Percentiles rank a stretch among this genome's conserved stretches.
These are phyloP conservation scores for Davidsoniella eucalypti DNA, from an alignment of 2,329 filamentous ascomycete species.

Conservation along the genomic window DNA sequence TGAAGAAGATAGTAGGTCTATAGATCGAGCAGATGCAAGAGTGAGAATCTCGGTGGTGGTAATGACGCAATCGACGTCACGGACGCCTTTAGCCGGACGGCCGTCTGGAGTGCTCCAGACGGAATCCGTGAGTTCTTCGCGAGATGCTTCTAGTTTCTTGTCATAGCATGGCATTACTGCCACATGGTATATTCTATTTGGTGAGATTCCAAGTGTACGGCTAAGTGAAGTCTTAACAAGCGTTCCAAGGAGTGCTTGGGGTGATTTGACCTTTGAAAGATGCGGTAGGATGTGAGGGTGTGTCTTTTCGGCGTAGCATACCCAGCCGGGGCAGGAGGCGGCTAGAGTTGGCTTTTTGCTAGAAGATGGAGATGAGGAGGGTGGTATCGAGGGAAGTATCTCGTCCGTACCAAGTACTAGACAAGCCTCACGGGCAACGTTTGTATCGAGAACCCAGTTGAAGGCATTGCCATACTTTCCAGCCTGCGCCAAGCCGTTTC, in stretches of 20 bases:
- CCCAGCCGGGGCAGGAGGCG: conserved; percentile 91
- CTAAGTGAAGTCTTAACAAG: conserved; percentile 76
- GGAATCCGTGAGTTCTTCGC: conserved; percentile 73
- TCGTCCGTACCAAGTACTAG: conserved; percentile 68
- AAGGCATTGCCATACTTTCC: conserved; percentile 64
- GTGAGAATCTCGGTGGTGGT: conserved; percentile 89
- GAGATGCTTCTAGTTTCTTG: conserved; percentile 92
- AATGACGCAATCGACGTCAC: conserved; percentile 96
- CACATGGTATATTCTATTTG: conserved; percentile 79
- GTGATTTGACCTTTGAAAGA: conserved; percentile 79
- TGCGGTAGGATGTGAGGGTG: conserved; percentile 87
- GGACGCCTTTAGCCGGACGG: conserved; percentile 37
- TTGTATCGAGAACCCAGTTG: conserved; percentile 81
- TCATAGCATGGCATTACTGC: conserved; percentile 98
- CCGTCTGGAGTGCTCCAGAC: conserved; percentile 44
- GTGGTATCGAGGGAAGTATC: conserved; percentile 26
- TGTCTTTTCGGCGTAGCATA: conserved; percentile 97
- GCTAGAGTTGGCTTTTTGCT: conserved; percentile 49
- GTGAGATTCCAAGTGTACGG: conserved; percentile 51
- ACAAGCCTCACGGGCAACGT: conserved; percentile 63
- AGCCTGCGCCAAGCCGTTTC: conserved; percentile 47
- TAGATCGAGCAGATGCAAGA: conserved; percentile 62
- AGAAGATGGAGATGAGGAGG: conserved; percentile 14
- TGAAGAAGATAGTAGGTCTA: conserved; percentile 47
- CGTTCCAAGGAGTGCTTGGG: conserved; percentile 81